Percentiles rank a stretch among this genome's conserved stretches.
Evolutionary conservation across 2,329 filamentous ascomycete genomes (phyloP).

Genomic region (Alternaria brassicicola): DNA sequence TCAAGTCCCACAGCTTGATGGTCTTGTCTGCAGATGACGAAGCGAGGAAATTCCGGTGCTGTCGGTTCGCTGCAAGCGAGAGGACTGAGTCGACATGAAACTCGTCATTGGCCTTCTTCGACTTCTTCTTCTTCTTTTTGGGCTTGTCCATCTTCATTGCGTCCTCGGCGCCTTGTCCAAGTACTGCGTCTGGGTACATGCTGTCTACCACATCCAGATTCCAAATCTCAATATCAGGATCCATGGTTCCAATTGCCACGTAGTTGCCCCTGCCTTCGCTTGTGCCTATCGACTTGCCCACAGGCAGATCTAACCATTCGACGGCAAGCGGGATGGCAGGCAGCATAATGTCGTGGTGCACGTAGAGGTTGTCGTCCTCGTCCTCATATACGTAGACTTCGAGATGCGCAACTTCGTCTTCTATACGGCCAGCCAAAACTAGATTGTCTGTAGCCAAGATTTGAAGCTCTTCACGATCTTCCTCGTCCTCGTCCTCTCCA

Average conservation of each 20-base stretch:
- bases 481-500: constrained; percentile 73
- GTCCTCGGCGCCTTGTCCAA: constrained; percentile 69
- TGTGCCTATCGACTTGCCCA: constrained; percentile 63
- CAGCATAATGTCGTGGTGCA: constrained; percentile 99
- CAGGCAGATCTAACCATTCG: constrained; percentile 94
- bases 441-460: constrained; percentile 92
- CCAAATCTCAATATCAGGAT: constrained; percentile 98
- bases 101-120: constrained; percentile 83
- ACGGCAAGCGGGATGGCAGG: constrained; percentile 94
- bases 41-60: constrained; percentile 91
- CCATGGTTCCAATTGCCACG: constrained; percentile 94
- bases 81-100: constrained; percentile 96
- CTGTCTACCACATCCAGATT: constrained; percentile 93
- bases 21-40: constrained; percentile 97
- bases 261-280: constrained; percentile 81
- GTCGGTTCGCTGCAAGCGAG: constrained; percentile 86
- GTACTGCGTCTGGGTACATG: constrained; percentile 97
- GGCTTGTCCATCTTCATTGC: constrained; percentile 63
- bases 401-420: constrained; percentile 94
- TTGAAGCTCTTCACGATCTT: constrained; percentile 92
- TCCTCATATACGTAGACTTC: constrained; percentile 99
- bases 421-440: constrained; percentile 87
- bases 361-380: constrained; percentile 92
- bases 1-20: constrained; percentile 96
- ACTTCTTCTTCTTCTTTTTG: constrained; percentile 89